Evolutionary conservation across 805 yeast genomes (phyloP).

Genomic region (Starmera amethionina): DNA sequence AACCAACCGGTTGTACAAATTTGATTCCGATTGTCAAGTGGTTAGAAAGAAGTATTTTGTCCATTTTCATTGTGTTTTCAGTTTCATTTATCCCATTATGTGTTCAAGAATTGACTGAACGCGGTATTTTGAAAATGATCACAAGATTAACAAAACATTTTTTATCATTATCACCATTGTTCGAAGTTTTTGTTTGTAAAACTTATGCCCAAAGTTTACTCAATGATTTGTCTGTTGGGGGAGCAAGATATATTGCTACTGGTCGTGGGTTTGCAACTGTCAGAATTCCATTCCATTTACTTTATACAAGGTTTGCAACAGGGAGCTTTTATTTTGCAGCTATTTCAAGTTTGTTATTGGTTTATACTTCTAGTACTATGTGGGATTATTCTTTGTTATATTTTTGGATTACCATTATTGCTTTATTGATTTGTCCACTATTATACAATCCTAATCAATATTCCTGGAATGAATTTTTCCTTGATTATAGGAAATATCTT

Average conservation of each 20-base stretch:
- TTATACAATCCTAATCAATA: constrained; percentile 60
- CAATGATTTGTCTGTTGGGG: constrained; percentile 65
- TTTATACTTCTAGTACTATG: constrained; percentile 49
- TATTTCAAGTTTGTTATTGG: constrained; percentile 36
- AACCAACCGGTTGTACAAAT: constrained; percentile 64
- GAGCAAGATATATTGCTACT: constrained; percentile 74
- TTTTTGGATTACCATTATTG: constrained; percentile 53
- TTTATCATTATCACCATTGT: constrained; percentile 62
- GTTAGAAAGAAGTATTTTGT: constrained; percentile 63
- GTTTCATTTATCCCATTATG: constrained; percentile 67
- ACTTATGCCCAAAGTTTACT: constrained; percentile 63
- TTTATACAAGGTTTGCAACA: constrained; percentile 61
- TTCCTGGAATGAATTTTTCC: constrained; percentile 50
- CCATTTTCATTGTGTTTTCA: constrained; percentile 65
- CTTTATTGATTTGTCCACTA: constrained; percentile 49
- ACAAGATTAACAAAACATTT: constrained; percentile 58
- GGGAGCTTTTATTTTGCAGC: constrained; percentile 61
- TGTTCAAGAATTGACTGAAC: constrained; percentile 68
- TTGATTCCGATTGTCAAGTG: constrained; percentile 63
- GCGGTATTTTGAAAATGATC: constrained; percentile 64
- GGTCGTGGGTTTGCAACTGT: constrained; percentile 78
- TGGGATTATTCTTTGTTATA: constrained; percentile 51
- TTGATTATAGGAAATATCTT: constrained; percentile 44
- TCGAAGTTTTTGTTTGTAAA: constrained; percentile 72
- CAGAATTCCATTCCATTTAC: constrained; percentile 52